A percentile compares a stretch with the other conserved stretches of the same genome.
phyloP scores from a whole-genome alignment of 495 filamentous ascomycete species.

The Elasticomyces elasticus region DNA sequence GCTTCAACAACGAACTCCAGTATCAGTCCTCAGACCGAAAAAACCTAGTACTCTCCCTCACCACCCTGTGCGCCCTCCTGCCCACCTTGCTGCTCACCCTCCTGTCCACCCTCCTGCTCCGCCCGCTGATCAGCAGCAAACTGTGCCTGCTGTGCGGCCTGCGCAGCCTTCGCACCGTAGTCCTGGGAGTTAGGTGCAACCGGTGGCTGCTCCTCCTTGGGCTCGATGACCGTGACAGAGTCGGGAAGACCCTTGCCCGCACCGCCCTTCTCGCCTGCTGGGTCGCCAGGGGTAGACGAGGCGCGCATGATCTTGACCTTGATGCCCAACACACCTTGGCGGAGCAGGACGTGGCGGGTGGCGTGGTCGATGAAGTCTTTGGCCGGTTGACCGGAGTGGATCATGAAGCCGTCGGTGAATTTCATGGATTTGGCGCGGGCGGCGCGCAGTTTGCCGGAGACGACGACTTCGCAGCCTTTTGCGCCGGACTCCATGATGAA shows the following conservation, averaged over 20 bases:
- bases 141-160: slow-evolving; percentile 69
- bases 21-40: too few species aligned
- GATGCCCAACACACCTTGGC: slow-evolving; percentile 98
- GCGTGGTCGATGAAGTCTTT: slow-evolving; percentile 99
- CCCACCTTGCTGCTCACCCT: slow-evolving; percentile 10
- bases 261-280: slow-evolving; percentile 76
- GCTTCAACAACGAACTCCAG: too few species aligned
- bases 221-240: slow-evolving; percentile 98
- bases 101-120: slow-evolving; percentile 7
- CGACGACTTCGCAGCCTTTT: slow-evolving; percentile 99
- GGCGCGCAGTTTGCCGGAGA: slow-evolving; percentile 95
- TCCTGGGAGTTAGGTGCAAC: slow-evolving; percentile 92
- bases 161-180: slow-evolving; percentile 92
- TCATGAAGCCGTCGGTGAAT: slow-evolving; percentile 99
- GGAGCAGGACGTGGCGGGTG: slow-evolving; percentile 96
- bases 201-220: slow-evolving; percentile 94
- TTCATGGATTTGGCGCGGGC: slow-evolving; percentile 99
- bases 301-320: slow-evolving; percentile 99
- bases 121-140: slow-evolving; percentile 40
- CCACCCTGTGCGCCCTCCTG: slow-evolving; percentile 3
- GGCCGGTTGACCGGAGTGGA: slow-evolving; percentile 98
- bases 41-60: not conserved
- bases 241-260: slow-evolving; percentile 95
- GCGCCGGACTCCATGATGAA: slow-evolving; percentile 99
- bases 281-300: slow-evolving; percentile 54